Evolutionary conservation across 495 filamentous ascomycete species (phyloP), one percentile per base, ranked within the genome.

Genomic region (Glarea lozoyensis): DNA sequence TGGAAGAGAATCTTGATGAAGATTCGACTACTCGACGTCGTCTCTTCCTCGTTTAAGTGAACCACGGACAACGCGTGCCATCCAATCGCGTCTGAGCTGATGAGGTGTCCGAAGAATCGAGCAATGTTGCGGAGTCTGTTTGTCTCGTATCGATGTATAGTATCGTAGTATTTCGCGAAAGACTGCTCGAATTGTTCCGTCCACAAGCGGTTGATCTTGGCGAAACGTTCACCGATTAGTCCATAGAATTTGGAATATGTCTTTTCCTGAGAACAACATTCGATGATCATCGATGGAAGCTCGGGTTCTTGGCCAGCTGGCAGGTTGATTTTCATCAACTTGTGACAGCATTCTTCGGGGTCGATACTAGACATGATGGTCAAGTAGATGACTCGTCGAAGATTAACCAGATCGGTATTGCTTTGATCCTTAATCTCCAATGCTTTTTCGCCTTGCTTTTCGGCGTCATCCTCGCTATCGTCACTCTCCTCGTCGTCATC

Each of bases 1-100:
- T 97, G 86, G 60, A 99, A 94, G 15, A 99, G 66, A 27, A 97
- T 96, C 66, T 94, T 96, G 69, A 97, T 84, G 57, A 96, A 99
- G 58, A 99, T 97, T 65, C 92, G 84, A 50, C 84, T 89, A 45
- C 83, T 86, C 3, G 88, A 86, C 0, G 90, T 97, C 1, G 93
- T 99, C 52, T 97, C 93, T 36, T 97, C 90, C 57, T 99, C 88
- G 57, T 89, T 99, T 25, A 99, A 62, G 52, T 87, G 86, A 34
- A 99, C 77, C 39, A 81, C 68, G 7, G 81, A 84, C 10, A 99
- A 51, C 10, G 87, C 81, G 57, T 95, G 85, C 92, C 92, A 97
- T 39, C 86, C 85, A 38, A 97, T 79, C 12, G 86, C 85, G 50
- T 95, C 88, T 21, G 79, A 82, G 35, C 83, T 77, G 25, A 99